Base-by-base conservation (phyloP, 2,329 filamentous ascomycete species). In the Aspergillus niger region DNA sequence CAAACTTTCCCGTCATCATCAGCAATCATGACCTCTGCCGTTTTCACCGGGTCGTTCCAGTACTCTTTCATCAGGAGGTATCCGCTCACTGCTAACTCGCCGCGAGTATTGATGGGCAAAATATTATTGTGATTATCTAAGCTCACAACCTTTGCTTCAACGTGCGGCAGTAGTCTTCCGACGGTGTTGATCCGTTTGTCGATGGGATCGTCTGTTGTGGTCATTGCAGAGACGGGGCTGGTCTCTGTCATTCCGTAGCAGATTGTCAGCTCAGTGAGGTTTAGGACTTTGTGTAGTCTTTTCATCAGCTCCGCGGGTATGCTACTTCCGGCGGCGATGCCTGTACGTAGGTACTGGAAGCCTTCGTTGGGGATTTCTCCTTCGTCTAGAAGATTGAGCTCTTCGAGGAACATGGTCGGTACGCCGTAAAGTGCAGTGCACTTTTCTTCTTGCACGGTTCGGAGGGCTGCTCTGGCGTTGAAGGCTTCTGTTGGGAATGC, bases 211-310 rank as follows among this genome's bases (percentile, higher is more conserved):
- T 85, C 77, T 0, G 91, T 93, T 0, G 86, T 82, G 0, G 93
- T 97, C 92, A 97, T 97, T 65, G 85, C 86, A 6, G 80, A 83
- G 0, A 86, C 83, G 2, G 81, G 85, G 82, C 70, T 90, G 63
- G 93, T 97, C 77, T 97, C 93, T 1, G 93, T 97, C 92, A 96
- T 96, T 63, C 93, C 93, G 75, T 97, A 98, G 81, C 93, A 97
- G 65, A 97, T 97, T 0, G 93, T 94, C 22, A 98, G 79, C 58
- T 96, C 90, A 0, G 83, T 85, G 17, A 98, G 80, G 52, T 95
- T 95, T 8, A 98, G 81, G 1, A 80, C 83, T 24, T 83, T 82
- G 74, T 94, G 90, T 6, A 98, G 79, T 61, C 71, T 80, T 67
- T 74, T 77, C 77, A 76, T 96, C 28, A 97, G 81, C 56, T 91